These are phyloP conservation scores for Pythium biforme DNA, from an alignment of 352 stramenopile genomes.

Conservation along the genomic window DNA sequence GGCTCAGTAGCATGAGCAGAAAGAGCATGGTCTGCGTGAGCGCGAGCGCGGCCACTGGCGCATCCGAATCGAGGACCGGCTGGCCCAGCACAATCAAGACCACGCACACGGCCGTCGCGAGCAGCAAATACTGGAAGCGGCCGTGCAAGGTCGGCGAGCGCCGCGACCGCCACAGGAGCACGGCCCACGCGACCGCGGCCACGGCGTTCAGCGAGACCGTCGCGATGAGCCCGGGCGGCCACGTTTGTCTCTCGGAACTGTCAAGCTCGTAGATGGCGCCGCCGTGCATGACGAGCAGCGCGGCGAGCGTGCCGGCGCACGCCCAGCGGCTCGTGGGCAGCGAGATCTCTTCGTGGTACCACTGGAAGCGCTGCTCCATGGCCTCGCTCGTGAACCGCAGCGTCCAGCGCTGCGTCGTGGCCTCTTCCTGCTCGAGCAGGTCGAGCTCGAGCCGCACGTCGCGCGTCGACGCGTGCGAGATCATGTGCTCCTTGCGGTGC, in stretches of 20 bases:
- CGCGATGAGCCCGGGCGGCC: slow-evolving; percentile 33
- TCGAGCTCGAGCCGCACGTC: slow-evolving; percentile 52
- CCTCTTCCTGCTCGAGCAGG: slow-evolving; percentile 42
- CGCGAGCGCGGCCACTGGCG: slow-evolving; percentile 24
- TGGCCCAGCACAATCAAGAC: slow-evolving; percentile 43
- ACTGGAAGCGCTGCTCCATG: slow-evolving; percentile 58
- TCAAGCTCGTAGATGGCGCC: slow-evolving; percentile 29
- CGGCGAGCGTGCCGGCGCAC: slow-evolving; percentile 32
- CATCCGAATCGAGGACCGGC: slow-evolving; percentile 17
- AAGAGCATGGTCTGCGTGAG: slow-evolving; percentile 56
- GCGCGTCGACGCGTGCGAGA: slow-evolving; percentile 50
- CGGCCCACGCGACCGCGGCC: slow-evolving; percentile 5
- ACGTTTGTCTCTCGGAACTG: neutral
- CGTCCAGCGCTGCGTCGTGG: slow-evolving; percentile 39
- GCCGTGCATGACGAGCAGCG: slow-evolving; percentile 40
- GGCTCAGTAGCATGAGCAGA: slow-evolving; percentile 45
- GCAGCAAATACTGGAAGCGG: slow-evolving; percentile 39
- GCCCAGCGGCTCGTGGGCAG: slow-evolving; percentile 36
- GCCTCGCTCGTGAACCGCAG: slow-evolving; percentile 43
- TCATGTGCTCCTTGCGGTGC: slow-evolving; percentile 30
- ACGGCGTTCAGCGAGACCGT: slow-evolving; percentile 14
- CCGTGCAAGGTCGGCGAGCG: slow-evolving; percentile 19
- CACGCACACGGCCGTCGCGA: slow-evolving; percentile 30
- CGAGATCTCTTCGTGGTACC: slow-evolving; percentile 56
- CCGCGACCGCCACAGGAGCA: slow-evolving; percentile 31